Evolutionary conservation across 2,329 filamentous ascomycete species (phyloP), one percentile per base, ranked within the genome.

Genomic region (Metarhizium humberi): DNA sequence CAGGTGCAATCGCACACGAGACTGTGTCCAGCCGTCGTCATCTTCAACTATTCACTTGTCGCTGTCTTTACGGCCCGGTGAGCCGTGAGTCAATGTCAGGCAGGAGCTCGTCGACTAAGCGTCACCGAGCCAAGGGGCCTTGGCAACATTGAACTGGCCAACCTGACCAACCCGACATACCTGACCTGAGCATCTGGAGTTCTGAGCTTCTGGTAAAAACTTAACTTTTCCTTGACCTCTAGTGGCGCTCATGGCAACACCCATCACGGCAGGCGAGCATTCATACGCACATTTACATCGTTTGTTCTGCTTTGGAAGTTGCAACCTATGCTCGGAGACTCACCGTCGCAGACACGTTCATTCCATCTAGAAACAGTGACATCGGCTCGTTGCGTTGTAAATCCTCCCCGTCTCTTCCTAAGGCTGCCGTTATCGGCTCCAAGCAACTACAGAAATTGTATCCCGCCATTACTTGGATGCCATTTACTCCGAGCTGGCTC

Each of bases 401-500:
- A 13, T 40, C 14, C 13, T 40, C 38, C 38, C 34, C 34, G 43
- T 46, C 43, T 48, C 45, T 30, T 48, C 20, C 45, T 48, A 29
- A 29, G 18, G 45, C 45, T 48, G 45, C 45, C 45, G 45, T 20
- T 48, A 30, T 48, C 45, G 45, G 45, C 45, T 20, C 45, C 20
- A 29, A 48, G 14, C 45, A 14, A 18, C n/a, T 48, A 6, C 14
- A 16, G 25, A 40, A 40, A 14, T 40, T 40, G 38, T 5, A 40
- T 40, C 45, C 32, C 48, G 36, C 18, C 25, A 25, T 25, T 52
- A 13, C 32, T 18, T 30, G 51, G 20, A 38, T 51, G 29, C 46
- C 51, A 49, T 55, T 54, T 55, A 14, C 36, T 30, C 49, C 50
- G 32, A 55, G 40, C 40, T 38, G 47, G 46, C 58, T 34, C 34